These are phyloP conservation scores for Syzygium oleosum DNA, from an alignment of 345 rosid species.

Conservation along the genomic window DNA sequence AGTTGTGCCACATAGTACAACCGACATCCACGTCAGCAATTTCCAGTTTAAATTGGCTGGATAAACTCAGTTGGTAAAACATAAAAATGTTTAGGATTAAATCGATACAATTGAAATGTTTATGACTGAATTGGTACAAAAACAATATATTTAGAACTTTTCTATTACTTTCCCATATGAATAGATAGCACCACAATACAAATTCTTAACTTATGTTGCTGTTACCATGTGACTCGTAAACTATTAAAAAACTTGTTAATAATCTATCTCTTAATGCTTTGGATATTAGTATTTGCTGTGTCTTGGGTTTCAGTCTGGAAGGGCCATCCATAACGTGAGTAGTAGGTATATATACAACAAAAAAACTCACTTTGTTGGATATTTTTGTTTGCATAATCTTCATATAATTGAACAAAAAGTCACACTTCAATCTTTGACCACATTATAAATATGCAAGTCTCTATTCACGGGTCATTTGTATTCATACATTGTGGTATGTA, in stretches of 20 bases:
- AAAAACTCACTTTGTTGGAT: neutral
- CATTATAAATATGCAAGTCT: neutral
- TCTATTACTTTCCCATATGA: too few relatives aligned
- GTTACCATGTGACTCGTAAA: neutral
- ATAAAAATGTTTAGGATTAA: too few relatives aligned
- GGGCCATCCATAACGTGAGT: neutral
- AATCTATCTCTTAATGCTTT: neutral
- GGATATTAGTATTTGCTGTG: neutral
- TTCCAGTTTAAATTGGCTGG: too few relatives aligned
- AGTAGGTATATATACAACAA: neutral
- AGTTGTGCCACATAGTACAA: too few relatives aligned
- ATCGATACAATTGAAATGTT: too few relatives aligned
- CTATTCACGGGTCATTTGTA: neutral
- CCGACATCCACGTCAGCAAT: too few relatives aligned
- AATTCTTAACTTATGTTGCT: neutral
- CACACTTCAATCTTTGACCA: neutral
- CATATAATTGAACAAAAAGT: neutral
- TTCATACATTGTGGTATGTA: neutral
- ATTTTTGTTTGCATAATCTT: neutral
- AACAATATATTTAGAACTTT: too few relatives aligned
- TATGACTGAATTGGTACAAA: too few relatives aligned
- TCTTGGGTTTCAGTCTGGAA: neutral
- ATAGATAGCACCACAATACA: neutral
- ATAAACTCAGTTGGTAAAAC: too few relatives aligned
- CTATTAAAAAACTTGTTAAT: neutral